A percentile compares a stretch with the other conserved stretches of the same genome.
Evolutionary conservation across 768 basidiomycete species (phyloP).

Genomic region (Hygrocybe coccinea): DNA sequence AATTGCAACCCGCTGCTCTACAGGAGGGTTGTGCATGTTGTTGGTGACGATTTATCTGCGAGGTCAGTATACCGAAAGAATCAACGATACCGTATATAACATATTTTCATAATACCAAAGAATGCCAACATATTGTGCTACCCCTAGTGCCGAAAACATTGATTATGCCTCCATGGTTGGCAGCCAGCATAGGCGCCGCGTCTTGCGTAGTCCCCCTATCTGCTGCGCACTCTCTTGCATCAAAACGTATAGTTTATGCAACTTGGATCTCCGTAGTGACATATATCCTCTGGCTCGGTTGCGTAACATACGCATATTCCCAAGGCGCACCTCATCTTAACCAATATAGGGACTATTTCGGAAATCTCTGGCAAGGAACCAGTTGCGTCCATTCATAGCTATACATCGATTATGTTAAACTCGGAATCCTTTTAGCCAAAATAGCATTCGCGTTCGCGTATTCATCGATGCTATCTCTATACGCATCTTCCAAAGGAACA

Average conservation of each 20-base stretch:
- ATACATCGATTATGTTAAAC: constrained; percentile 4
- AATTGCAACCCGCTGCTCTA: constrained; percentile 39
- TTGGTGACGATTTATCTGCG: constrained; percentile 60
- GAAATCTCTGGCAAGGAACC: constrained; percentile 58
- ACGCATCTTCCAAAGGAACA: constrained; percentile 58
- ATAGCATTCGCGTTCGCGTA: constrained; percentile 64
- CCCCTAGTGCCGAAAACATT: constrained; percentile 42
- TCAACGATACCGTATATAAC: neutral
- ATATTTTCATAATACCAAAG: constrained; percentile 32
- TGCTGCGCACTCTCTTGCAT: constrained; percentile 49
- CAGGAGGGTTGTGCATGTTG: constrained; percentile 44
- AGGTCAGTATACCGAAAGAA: constrained; percentile 47
- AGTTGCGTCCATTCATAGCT: constrained; percentile 40
- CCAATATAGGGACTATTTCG: constrained; percentile 37
- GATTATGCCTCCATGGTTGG: constrained; percentile 32
- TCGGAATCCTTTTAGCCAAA: constrained; percentile 37
- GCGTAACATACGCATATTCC: constrained; percentile 47
- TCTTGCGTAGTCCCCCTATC: constrained; percentile 47
- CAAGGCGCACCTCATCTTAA: constrained; percentile 39
- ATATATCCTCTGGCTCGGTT: constrained; percentile 59
- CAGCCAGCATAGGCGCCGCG: constrained; percentile 39
- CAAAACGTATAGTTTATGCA: constrained; percentile 50
- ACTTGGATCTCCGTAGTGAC: constrained; percentile 56
- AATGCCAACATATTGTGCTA: constrained; percentile 48
- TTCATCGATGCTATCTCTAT: constrained; percentile 54